Conservation (phyloP, 768 basidiomycete species). For the Mycena sanguinolenta region DNA sequence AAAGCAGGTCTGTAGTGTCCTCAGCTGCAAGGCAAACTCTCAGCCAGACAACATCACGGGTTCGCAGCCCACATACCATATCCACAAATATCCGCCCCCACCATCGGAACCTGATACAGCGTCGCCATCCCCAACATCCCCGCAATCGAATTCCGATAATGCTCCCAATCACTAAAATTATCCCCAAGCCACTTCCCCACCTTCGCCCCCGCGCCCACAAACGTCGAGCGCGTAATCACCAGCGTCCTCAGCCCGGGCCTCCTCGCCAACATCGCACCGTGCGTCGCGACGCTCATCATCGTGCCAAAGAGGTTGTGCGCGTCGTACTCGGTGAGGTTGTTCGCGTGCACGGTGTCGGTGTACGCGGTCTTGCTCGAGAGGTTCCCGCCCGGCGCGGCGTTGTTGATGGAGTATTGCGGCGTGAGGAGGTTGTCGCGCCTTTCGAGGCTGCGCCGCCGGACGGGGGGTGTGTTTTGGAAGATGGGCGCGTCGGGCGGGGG, state of each 20-base stretch:
- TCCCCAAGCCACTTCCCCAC: slow-evolving; percentile 86
- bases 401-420: slow-evolving; percentile 73
- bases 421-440: slow-evolving; percentile 56
- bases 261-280: slow-evolving; percentile 71
- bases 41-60: not conserved
- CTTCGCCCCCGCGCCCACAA: slow-evolving; percentile 73
- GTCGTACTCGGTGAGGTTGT: slow-evolving; percentile 72
- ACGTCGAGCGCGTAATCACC: slow-evolving; percentile 82
- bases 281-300: slow-evolving; percentile 78
- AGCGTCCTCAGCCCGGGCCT: slow-evolving; percentile 72
- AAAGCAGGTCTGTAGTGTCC: slow-evolving; percentile 76
- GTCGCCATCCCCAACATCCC: slow-evolving; percentile 77
- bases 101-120: slow-evolving; percentile 80
- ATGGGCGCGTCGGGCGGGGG: slow-evolving; percentile 69
- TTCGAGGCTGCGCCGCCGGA: slow-evolving; percentile 18
- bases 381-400: slow-evolving; percentile 59
- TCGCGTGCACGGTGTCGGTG: slow-evolving; percentile 64
- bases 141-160: slow-evolving; percentile 71
- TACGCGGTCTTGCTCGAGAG: slow-evolving; percentile 69
- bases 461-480: slow-evolving; percentile 49
- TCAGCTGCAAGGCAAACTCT: slow-evolving; percentile 52
- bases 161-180: slow-evolving; percentile 70
- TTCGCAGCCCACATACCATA: slow-evolving; percentile 56
- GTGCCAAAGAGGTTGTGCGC: slow-evolving; percentile 78
- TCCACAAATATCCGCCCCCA: slow-evolving; percentile 82